Base-by-base conservation (phyloP, 495 filamentous ascomycete species). In the Tetracladium setigerum region DNA sequence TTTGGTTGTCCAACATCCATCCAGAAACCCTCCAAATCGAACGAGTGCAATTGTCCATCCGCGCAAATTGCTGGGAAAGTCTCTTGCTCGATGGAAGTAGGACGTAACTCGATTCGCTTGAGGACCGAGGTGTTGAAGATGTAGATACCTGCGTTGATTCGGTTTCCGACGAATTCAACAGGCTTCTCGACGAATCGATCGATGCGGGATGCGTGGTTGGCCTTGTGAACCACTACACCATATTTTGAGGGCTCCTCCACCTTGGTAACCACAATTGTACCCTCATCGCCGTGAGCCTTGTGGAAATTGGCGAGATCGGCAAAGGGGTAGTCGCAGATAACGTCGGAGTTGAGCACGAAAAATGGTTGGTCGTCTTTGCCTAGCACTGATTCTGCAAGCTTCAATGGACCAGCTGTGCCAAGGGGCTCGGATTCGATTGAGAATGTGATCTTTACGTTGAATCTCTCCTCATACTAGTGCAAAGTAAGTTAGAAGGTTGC, bases 1-100 rank as follows among this genome's bases (percentile, higher is more conserved):
- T 99, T 99, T 44, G 92, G 92, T 66, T 99, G 92, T 57, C 92
- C 92, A 48, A 99, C 90, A 59, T 99, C 92, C 92, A 99, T 99
- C 92, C 92, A 99, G 76, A 95, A 99, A 54, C 92, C 90, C 54
- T 99, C 94, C 32, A 99, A 77, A 65, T 99, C 92, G 64, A 95
- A 96, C 2, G 90, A 96, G 77, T 99, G 92, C 38, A 99, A 71
- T 67, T 95, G 81, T 44, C 89, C 87, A 62, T 96, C 94, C 58
- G 76, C 81, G 66, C 82, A 84, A 59, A 99, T 94, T 50, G 87
- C 84, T 35, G 92, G 92, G 85, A 99, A 99, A 19, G 89, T 99
- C 71, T 99, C 92, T 70, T 97, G 92, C 69, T 99, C 92, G 66
- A 99, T 99, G n/a, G 89, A 95, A 31, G 94, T 99, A 27, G 92